Conservation (phyloP, 805 yeast species). For the Priceomyces haplophilus region DNA sequence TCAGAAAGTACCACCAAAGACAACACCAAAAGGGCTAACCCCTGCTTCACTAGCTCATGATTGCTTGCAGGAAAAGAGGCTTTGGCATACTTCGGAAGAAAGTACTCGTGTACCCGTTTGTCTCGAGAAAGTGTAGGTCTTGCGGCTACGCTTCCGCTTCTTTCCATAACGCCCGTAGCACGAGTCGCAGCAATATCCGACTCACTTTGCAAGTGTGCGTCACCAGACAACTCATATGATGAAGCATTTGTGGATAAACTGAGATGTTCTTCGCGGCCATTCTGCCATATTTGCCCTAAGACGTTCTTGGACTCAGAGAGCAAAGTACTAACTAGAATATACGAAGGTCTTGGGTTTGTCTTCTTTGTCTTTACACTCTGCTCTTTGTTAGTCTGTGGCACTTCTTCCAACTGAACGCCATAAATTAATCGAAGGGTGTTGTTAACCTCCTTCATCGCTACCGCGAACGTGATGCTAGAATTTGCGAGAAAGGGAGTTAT, state of each 20-base stretch:
- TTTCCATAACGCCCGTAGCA: neutral
- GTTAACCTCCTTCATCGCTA: conserved; percentile 14
- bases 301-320: conserved; percentile 16
- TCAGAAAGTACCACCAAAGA: conserved; percentile 29
- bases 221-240: conserved; percentile 9
- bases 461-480: conserved; percentile 13
- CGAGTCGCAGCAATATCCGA: neutral
- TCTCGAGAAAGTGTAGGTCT: neutral
- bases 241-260: neutral
- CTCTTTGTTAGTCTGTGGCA: conserved; percentile 9
- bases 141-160: neutral
- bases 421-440: conserved; percentile 20
- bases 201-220: too few relatives aligned
- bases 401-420: conserved; percentile 25
- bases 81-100: conserved; percentile 21
- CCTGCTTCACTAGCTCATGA: conserved; percentile 27
- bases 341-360: conserved; percentile 13
- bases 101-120: conserved; percentile 14
- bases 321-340: conserved; percentile 21
- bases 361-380: conserved; percentile 3
- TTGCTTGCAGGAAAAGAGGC: conserved; percentile 19
- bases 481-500: conserved; percentile 12
- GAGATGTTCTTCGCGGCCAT: conserved; percentile 1
- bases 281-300: conserved; percentile 25
- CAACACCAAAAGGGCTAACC: conserved; percentile 28